Base-by-base conservation (phyloP, 306 rosid genomes). In the Ormosia semicastrata region DNA sequence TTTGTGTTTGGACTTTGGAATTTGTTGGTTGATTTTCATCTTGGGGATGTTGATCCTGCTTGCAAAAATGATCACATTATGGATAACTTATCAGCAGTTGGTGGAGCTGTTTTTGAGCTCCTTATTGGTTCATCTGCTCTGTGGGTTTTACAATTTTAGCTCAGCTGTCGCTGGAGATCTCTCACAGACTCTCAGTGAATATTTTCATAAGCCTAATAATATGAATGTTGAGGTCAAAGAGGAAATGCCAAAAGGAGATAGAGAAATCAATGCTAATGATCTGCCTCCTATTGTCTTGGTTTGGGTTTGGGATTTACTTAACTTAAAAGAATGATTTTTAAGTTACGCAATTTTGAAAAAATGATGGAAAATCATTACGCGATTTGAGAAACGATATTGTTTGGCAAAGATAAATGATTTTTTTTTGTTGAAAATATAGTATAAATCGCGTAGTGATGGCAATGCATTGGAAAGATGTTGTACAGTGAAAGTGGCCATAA, bases 231-330 rank as follows among this genome's bases (percentile, higher is more conserved):
- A 83, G 47, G 67, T 66, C 57, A 47, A 67, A 4, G 80, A 81
- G 18, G 75, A 78, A 47, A 69, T 24, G 47, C 37, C 73, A 2
- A 0, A 29, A 3, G 70, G 49, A 13, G 3, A 66, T 7, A 50
- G 56, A 12, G 74, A 50, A 77, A 33, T 62, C 76, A 67, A 79
- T 73, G 78, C 0, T 11, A 46, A 18, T 13, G 59, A 52, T 80
- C 62, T 90, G 53, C 92, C 97, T 79, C 95, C 97, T 2, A 91
- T 92, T 66, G 95, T n/a, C n/a, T n/a, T n/a, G n/a, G n/a, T n/a
- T n/a, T n/a, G n/a, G n/a, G n/a, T n/a, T n/a, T n/a, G n/a, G n/a
- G n/a, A n/a, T n/a, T n/a, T n/a, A n/a, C n/a, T n/a, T n/a, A n/a
- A n/a, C n/a, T n/a, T n/a, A n/a, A n/a, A n/a, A n/a, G n/a, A n/a